Evolutionary conservation across 1,284 basidiomycete genomes (phyloP), one percentile per base, ranked within the genome.

Genomic region (Microbotryum intermedium): DNA sequence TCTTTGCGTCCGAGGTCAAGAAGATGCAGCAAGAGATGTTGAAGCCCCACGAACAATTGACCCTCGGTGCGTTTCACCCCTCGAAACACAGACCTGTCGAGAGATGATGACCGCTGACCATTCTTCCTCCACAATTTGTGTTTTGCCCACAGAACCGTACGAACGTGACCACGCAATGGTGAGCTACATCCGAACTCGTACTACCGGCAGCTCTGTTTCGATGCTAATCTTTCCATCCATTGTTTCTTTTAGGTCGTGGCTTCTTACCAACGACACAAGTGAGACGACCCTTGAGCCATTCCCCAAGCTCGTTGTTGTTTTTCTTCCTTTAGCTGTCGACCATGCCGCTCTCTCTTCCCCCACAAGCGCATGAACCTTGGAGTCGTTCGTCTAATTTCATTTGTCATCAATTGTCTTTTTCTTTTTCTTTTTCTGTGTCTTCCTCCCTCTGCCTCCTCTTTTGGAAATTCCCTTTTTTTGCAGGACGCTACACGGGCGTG

Each of bases 11-110:
- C 57, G 91, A 98, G 77, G 88, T 97, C 58, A 85, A 92, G 75
- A 84, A 81, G 72, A 80, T 98, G 72, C 85, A 87, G 75, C 80
- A 83, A 62, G 81, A 81, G 73, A 85, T 84, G 72, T 86, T 97
- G 78, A 93, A 92, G 79, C 92, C 94, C 43, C 80, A 92, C 62
- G 93, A 95, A 76, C 90, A 94, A 78, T 85, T 95, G 11, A 93
- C 91, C 4, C 69, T 77, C 18, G 67, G 50, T 51, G 18, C 25
- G 50, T 51, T 48, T 9, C 26, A 28, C 30, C 26, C 21, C 13
- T 25, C n/a, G 20, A 11, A 16, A 30, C 13, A 73, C n/a, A 76
- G 71, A 74, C 75, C 50, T 76, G 76, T 66, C 74, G 76, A 68
- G 67, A 74, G 28, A 51, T 62, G 72, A 70, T 63, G 70, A 70